phyloP scores from a whole-genome alignment of 352 stramenopile genomes.

The Phytopythium montanum region DNA sequence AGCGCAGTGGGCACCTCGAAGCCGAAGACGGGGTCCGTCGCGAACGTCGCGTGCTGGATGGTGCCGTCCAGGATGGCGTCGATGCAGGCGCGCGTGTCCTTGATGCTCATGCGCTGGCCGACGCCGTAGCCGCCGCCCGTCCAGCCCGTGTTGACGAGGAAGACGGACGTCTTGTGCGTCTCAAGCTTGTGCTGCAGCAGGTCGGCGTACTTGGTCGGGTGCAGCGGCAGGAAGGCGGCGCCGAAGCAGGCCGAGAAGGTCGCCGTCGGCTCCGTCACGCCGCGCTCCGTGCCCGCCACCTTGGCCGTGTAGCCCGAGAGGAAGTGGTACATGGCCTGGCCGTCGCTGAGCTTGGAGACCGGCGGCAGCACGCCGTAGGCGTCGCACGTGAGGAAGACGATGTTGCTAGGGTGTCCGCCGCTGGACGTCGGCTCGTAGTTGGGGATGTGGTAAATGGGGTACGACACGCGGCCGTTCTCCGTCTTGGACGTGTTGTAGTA shows the following conservation, averaged over 20 bases:
- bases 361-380: slow-evolving; percentile 97
- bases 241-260: slow-evolving; percentile 98
- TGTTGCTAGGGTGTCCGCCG: slow-evolving; percentile 94
- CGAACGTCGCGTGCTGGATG: slow-evolving; percentile 59
- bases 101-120: slow-evolving; percentile 95
- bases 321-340: slow-evolving; percentile 99
- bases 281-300: slow-evolving; percentile 97
- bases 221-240: slow-evolving; percentile 95
- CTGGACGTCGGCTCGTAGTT: slow-evolving; percentile 88
- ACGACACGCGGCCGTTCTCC: slow-evolving; percentile 98
- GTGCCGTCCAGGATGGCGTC: slow-evolving; percentile 49
- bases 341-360: slow-evolving; percentile 91
- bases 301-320: slow-evolving; percentile 98
- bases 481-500: slow-evolving; percentile 97
- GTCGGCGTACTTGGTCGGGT: slow-evolving; percentile 97
- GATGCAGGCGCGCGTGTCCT: slow-evolving; percentile 58
- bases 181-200: slow-evolving; percentile 96
- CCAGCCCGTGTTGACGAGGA: slow-evolving; percentile 98
- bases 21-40: slow-evolving; percentile 68
- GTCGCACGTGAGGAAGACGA: slow-evolving; percentile 98
- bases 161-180: slow-evolving; percentile 92
- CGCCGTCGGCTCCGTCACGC: slow-evolving; percentile 93
- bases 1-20: slow-evolving; percentile 82
- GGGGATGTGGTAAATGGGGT: slow-evolving; percentile 99
- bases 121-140: slow-evolving; percentile 94